Evolutionary conservation across 495 filamentous ascomycete species (phyloP).

Genomic region (Trichoderma virens): DNA sequence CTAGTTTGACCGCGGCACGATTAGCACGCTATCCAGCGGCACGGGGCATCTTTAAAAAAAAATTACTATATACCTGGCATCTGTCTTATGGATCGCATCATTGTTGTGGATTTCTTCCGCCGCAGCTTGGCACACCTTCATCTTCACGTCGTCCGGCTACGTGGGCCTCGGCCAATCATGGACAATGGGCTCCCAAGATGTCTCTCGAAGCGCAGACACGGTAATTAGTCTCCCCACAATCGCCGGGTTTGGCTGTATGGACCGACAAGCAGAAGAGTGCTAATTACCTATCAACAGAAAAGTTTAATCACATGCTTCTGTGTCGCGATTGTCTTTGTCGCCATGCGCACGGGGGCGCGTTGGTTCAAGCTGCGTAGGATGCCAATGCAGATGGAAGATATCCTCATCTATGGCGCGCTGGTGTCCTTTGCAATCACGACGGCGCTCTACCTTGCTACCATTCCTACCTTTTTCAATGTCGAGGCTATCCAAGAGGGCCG

Average conservation of each 20-base stretch:
- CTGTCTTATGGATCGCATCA: too few species aligned
- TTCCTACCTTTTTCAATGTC: constrained; percentile 24
- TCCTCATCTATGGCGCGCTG: constrained; percentile 23
- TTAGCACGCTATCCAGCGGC: too few species aligned
- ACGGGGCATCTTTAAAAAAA: too few species aligned
- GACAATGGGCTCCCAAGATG: constrained; percentile 16
- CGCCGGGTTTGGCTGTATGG: not conserved
- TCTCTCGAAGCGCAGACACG: constrained; percentile 10
- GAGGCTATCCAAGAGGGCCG: constrained; percentile 14
- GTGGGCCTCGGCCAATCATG: too few species aligned
- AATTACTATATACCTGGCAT: too few species aligned
- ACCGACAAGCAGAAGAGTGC: not conserved
- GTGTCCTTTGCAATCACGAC: constrained; percentile 25
- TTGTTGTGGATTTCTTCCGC: too few species aligned
- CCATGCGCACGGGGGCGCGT: constrained; percentile 14
- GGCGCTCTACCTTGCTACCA: constrained; percentile 29
- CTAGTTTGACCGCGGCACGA: too few species aligned
- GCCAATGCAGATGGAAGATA: constrained; percentile 25
- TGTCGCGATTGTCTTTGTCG: constrained; percentile 12
- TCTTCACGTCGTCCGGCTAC: too few species aligned
- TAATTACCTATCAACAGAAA: constrained; percentile 6
- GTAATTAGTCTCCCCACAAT: not conserved
- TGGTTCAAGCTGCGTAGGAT: constrained; percentile 15
- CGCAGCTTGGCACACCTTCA: too few species aligned
- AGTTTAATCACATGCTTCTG: constrained; percentile 14